Evolutionary conservation across 805 yeast genomes (phyloP), one percentile per base, ranked within the genome.

Genomic region (Nakazawaea ernobii): DNA sequence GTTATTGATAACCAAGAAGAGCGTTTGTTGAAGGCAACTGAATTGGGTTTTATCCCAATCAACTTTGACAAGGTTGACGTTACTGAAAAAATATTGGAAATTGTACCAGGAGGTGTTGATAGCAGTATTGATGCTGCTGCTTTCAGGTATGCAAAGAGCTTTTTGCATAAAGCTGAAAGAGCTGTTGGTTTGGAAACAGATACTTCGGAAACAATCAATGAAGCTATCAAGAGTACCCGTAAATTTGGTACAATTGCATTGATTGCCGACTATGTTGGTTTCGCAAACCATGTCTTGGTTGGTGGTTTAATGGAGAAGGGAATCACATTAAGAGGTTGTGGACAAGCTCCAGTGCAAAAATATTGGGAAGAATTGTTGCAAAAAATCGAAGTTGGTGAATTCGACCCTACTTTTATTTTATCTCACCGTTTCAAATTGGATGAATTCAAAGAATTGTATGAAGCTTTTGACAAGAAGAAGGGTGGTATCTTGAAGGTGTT

Each of bases 401-500:
- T 49, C 30, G 52, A 49, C 29, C 52, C 52, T 13, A 30, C 49
- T 10, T 39, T 48, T 14, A 49, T 49, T 32, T 27, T 49, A 13
- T 48, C 57, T 20, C 57, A 54, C 36, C 39, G 54, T 27, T 45
- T 52, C 43, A 39, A 48, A 38, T 36, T 54, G 35, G 39, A 44
- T 11, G 57, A 54, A 27, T 45, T 52, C 32, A 41, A 39, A 24
- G 37, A 28, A 15, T 50, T 52, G 7, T 53, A 53, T 39, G 46
- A 51, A 11, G 36, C 48, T 14, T 53, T 54, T 45, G 56, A 53
- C 15, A 48, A 54, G 32, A 49, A 43, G 43, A 50, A 52, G 32
- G 45, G 49, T 27, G 55, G 54, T 8, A 44, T 54, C 35, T 45
- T 46, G 46, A 50, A 48, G n/a, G 33, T 30, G 11, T 30, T 53